These are phyloP conservation scores for Tilletia horrida DNA, from an alignment of 1,284 basidiomycete genomes.

Conservation along the genomic window DNA sequence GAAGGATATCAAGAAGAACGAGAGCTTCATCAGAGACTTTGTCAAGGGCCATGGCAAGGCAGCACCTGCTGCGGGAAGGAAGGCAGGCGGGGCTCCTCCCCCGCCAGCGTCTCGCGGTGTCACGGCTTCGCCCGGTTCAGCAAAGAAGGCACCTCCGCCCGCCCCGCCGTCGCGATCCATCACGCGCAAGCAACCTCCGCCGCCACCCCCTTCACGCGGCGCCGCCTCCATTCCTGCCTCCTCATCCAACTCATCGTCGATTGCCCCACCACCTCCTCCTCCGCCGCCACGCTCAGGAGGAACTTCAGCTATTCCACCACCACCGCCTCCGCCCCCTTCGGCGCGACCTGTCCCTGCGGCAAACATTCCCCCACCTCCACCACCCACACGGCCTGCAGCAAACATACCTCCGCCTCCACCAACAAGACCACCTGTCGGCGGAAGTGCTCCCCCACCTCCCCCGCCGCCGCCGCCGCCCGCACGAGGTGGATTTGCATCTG, in stretches of 20 bases:
- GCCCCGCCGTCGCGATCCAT: constrained; percentile 24
- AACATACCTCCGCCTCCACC: constrained; percentile 27
- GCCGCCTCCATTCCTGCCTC: constrained; percentile 34
- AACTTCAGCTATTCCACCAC: constrained; percentile 25
- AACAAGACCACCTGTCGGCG: constrained; percentile 22
- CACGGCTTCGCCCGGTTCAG: neutral
- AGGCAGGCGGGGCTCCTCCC: constrained; percentile 25
- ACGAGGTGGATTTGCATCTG: constrained; percentile 26
- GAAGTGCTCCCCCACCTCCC: constrained; percentile 34
- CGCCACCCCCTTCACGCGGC: constrained; percentile 56
- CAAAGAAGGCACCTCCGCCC: constrained; percentile 30
- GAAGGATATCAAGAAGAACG: constrained; percentile 67
- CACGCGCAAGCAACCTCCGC: constrained; percentile 47
- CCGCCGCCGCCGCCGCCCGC: constrained; percentile 32
- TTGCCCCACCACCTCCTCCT: constrained; percentile 55
- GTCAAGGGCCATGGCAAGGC: constrained; percentile 63
- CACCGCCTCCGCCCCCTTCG: constrained; percentile 9
- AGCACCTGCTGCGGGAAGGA: neutral
- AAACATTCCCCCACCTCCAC: constrained; percentile 4
- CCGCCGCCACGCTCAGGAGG: constrained; percentile 27
- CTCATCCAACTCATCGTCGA: constrained; percentile 50
- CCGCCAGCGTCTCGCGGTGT: constrained; percentile 30
- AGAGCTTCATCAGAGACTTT: constrained; percentile 84
- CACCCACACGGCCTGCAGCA: neutral
- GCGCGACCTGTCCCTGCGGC: neutral